Base-by-base conservation (phyloP, 768 basidiomycete genomes). In the Tephrocybe sp. region DNA sequence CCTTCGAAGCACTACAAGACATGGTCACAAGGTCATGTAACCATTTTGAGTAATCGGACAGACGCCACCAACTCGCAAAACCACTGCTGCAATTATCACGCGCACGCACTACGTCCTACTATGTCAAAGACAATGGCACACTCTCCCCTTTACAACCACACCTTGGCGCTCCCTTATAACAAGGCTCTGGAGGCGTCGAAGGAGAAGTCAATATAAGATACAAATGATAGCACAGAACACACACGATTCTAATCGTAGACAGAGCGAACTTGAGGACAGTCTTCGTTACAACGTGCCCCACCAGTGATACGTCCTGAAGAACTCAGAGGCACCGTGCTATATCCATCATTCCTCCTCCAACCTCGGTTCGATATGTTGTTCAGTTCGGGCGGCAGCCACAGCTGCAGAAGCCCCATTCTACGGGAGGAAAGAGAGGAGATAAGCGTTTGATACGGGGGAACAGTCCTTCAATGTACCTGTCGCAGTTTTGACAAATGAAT, bases 401-500 rank as follows among this genome's bases (percentile, higher is more conserved):
- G 58, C 55, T 15, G 55, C 57, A 17, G 61, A 62, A 25, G 62
- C 53, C 7, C 62, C 64, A 23, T 50, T 62, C 64, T 65, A 38
- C 11, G 15, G 15, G 15, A 7, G 15, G 7, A 36, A 7, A 44
- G 18, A 9, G 30, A 18, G 15, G 1, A n/a, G n/a, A 21, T 54
- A n/a, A 25, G 21, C n/a, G 18, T 45, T 21, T 5, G 17, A 37
- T 38, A 50, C 20, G 9, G 47, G 15, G 15, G 23, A 33, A 34
- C 5, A 18, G 2, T 20, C 10, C 12, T 20, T 12, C 8, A 32
- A 33, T 71, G 8, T 56, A 89, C 90, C 81, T 90, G 85, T 58
- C 93, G 74, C 60, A 94, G 77, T 71, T 96, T 96, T 4, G 93
- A 85, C 39, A 98, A 72, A 70, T 97, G 93, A 45, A 98, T 91